phyloP scores from a whole-genome alignment of 2,329 filamentous ascomycete genomes.

The Fusarium sp. region DNA sequence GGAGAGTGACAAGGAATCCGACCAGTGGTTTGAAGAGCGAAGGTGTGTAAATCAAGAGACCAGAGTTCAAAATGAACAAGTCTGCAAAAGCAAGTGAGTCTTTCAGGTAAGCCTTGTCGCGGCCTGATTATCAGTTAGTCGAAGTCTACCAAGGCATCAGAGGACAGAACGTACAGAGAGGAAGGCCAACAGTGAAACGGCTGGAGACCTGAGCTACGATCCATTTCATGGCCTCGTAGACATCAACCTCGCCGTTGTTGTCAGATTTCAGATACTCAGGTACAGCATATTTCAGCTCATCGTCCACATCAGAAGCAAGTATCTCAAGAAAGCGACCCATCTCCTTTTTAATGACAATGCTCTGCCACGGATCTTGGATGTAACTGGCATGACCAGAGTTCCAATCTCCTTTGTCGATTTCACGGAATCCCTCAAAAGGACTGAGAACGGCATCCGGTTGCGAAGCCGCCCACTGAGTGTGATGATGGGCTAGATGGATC shows the following conservation, averaged over 20 bases:
- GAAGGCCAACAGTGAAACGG: slow-evolving; percentile 50
- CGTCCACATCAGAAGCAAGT: slow-evolving; percentile 49
- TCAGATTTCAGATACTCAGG: slow-evolving; percentile 50
- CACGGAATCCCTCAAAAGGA: slow-evolving; percentile 52
- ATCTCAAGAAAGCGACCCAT: slow-evolving; percentile 51
- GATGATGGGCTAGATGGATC: slow-evolving; percentile 55
- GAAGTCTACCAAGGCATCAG: fast-evolving
- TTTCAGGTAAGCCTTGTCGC: slow-evolving; percentile 51
- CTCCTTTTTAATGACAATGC: slow-evolving; percentile 52
- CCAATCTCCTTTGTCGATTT: slow-evolving; percentile 54
- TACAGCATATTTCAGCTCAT: slow-evolving; percentile 51
- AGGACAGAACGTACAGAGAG: slow-evolving; percentile 38
- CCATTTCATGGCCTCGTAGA: slow-evolving; percentile 45
- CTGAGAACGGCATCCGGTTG: slow-evolving; percentile 56
- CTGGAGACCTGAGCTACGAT: slow-evolving; percentile 50
- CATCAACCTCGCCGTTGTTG: slow-evolving; percentile 47
- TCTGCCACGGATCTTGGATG: slow-evolving; percentile 53
- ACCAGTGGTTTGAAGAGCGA: slow-evolving; percentile 49
- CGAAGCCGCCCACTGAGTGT: slow-evolving; percentile 55
- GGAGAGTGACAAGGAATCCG: slow-evolving; percentile 44
- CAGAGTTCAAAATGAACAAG: slow-evolving; percentile 50
- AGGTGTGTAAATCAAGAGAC: slow-evolving; percentile 49
- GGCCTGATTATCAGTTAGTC: slow-evolving; percentile 30
- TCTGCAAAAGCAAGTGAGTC: slow-evolving; percentile 48
- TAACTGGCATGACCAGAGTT: slow-evolving; percentile 53